A percentile compares a stretch with the other conserved stretches of the same genome.
Conservation (phyloP, 257 asterid genomes). For the Asclepias syriaca region DNA sequence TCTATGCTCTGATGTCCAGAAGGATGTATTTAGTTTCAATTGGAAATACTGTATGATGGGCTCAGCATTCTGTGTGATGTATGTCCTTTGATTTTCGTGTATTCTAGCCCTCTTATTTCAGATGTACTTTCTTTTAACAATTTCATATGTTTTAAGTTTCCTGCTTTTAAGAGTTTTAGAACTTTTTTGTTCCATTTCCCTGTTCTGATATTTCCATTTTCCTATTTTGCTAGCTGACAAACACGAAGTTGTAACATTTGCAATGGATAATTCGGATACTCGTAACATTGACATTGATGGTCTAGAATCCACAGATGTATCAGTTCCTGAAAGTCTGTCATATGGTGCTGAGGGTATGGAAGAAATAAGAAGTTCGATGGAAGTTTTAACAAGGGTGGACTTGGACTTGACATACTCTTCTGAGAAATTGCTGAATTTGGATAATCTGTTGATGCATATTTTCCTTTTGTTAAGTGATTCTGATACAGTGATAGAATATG, state of each 20-base stretch:
- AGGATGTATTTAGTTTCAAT: background rate
- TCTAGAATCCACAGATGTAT: conserved; percentile 27
- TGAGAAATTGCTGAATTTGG: conserved; percentile 58
- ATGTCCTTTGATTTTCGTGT: background rate
- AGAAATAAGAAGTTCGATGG: conserved; percentile 32
- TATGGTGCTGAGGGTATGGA: conserved; percentile 23
- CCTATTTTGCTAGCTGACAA: conserved; percentile 8
- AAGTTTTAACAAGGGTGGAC: conserved; percentile 36
- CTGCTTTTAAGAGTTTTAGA: background rate
- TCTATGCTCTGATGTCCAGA: background rate
- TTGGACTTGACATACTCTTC: conserved; percentile 48
- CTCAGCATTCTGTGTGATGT: background rate
- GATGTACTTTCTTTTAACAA: background rate
- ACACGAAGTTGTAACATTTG: conserved; percentile 17
- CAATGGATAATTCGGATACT: conserved; percentile 16
- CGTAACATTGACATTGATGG: conserved; percentile 12
- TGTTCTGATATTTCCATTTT: conserved; percentile 1
- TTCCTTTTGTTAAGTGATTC: conserved; percentile 43
- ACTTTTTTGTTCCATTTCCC: background rate
- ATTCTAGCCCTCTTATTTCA: background rate
- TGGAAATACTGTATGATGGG: background rate
- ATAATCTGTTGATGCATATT: conserved; percentile 46
- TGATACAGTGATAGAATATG: conserved; percentile 42
- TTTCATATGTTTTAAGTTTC: conserved; percentile 1
- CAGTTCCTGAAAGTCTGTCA: conserved; percentile 20